Evolutionary conservation across 1,284 basidiomycete species (phyloP).

Genomic region (Sphaerobolus stellatus): DNA sequence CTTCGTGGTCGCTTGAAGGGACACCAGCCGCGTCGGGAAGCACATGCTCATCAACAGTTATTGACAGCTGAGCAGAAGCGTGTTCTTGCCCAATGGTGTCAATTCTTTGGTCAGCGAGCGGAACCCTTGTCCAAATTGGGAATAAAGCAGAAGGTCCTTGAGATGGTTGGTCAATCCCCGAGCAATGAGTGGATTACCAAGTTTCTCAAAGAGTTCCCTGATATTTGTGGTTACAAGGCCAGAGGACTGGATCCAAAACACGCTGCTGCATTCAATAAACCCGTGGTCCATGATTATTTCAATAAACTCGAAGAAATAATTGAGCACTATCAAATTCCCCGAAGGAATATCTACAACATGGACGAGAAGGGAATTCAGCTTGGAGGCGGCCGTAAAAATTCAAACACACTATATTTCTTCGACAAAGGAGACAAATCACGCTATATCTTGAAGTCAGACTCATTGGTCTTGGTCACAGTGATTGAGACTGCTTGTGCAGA

Average conservation of each 20-base stretch:
- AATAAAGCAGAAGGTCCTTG: background rate
- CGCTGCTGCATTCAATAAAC: conserved; percentile 28
- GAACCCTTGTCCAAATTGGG: background rate
- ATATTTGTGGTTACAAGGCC: conserved; percentile 26
- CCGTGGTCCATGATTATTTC: conserved; percentile 25
- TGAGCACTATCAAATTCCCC: conserved; percentile 24
- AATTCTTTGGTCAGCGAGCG: too few species aligned
- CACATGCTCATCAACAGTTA: too few species aligned
- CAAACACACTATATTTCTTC: conserved; percentile 10
- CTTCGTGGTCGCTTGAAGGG: too few species aligned
- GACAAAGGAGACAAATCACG: conserved; percentile 20
- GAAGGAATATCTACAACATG: conserved; percentile 31
- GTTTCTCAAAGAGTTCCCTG: conserved; percentile 25
- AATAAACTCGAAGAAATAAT: conserved; percentile 21
- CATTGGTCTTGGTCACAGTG: conserved; percentile 34
- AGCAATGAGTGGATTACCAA: conserved; percentile 9
- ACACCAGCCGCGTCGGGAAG: too few species aligned
- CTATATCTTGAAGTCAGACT: background rate
- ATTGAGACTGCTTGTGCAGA: conserved; percentile 36
- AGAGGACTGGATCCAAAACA: conserved; percentile 27
- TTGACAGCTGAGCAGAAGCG: too few species aligned
- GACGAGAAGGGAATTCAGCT: conserved; percentile 43
- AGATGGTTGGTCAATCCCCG: conserved; percentile 1
- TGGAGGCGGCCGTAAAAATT: conserved; percentile 23
- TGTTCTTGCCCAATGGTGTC: too few species aligned